These are phyloP conservation scores for Fusarium sp. DNA, from an alignment of 2,329 filamentous ascomycete species.

Conservation along the genomic window DNA sequence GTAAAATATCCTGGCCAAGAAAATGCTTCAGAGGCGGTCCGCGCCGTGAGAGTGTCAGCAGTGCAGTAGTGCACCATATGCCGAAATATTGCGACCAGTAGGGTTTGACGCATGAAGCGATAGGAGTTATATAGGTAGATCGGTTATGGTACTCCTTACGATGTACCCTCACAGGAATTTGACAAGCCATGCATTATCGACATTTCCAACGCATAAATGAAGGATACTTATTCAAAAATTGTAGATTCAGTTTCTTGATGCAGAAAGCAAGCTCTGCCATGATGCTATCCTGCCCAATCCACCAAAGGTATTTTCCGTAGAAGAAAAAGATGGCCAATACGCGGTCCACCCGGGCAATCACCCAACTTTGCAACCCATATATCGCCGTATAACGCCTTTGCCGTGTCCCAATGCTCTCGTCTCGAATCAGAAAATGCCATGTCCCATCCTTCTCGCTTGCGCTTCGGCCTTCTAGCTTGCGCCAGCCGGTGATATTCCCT, in stretches of 20 bases:
- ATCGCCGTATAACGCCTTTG: constrained; percentile 37
- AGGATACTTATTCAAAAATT: constrained; percentile 6
- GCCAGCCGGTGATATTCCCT: constrained; percentile 23
- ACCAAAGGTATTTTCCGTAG: constrained; percentile 28
- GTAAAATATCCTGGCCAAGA: not conserved
- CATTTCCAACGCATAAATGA: not conserved
- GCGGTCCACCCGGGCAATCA: not conserved
- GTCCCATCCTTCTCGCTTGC: constrained; percentile 38
- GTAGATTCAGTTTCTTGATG: constrained; percentile 15
- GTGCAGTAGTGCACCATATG: too few relatives aligned
- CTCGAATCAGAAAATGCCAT: constrained; percentile 30
- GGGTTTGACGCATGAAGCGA: too few relatives aligned
- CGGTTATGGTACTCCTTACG: not conserved
- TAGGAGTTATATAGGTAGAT: not conserved
- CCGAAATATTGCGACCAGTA: too few relatives aligned
- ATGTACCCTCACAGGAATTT: not conserved
- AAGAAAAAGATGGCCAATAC: constrained; percentile 30
- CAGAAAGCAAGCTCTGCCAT: constrained; percentile 20
- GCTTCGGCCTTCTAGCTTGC: constrained; percentile 41
- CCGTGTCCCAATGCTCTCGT: constrained; percentile 34
- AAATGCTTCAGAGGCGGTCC: too few relatives aligned
- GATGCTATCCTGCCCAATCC: constrained; percentile 16
- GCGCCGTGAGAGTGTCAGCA: too few relatives aligned
- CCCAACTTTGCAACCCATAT: constrained; percentile 7
- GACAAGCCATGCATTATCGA: not conserved